Evolutionary conservation across 148 eudicot genomes (phyloP).

Genomic region (Beta vulgaris): DNA sequence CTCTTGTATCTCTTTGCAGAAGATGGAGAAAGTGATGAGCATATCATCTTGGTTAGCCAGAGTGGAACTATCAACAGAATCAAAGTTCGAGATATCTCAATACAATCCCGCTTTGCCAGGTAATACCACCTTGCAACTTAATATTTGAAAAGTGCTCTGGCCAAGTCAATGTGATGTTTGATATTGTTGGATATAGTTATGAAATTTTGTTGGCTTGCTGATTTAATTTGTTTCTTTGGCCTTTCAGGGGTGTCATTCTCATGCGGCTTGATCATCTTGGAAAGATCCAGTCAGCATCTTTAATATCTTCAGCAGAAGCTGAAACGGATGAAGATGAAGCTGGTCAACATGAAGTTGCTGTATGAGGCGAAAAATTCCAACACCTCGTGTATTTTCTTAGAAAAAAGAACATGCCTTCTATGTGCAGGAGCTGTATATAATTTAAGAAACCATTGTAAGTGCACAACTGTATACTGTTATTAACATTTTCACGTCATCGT

Average conservation of each 20-base stretch:
- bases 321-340: slow-evolving; percentile 42
- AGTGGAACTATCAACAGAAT: slow-evolving; percentile 92
- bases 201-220: not conserved
- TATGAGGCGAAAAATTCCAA: not conserved
- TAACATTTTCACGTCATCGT: not conserved
- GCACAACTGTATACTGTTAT: not conserved
- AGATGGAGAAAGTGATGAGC: slow-evolving; percentile 97
- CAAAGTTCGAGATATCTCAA: slow-evolving; percentile 87
- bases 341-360: slow-evolving; percentile 32
- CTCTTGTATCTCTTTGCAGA: slow-evolving; percentile 38
- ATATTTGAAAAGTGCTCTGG: not conserved
- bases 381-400: not conserved
- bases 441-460: not conserved
- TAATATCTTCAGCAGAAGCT: slow-evolving; percentile 62
- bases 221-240: not conserved
- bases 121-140: slow-evolving; percentile 24
- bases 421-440: slow-evolving; percentile 21
- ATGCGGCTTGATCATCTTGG: slow-evolving; percentile 91
- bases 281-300: slow-evolving; percentile 87
- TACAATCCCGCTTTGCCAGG: slow-evolving; percentile 93
- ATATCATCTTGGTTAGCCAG: slow-evolving; percentile 91
- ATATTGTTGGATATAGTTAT: too few species aligned
- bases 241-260: slow-evolving; percentile 76
- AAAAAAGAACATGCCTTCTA: not conserved
- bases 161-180: not conserved